Evolutionary conservation across 306 rosid genomes (phyloP).

Genomic region (Gynostemma pentaphyllum): DNA sequence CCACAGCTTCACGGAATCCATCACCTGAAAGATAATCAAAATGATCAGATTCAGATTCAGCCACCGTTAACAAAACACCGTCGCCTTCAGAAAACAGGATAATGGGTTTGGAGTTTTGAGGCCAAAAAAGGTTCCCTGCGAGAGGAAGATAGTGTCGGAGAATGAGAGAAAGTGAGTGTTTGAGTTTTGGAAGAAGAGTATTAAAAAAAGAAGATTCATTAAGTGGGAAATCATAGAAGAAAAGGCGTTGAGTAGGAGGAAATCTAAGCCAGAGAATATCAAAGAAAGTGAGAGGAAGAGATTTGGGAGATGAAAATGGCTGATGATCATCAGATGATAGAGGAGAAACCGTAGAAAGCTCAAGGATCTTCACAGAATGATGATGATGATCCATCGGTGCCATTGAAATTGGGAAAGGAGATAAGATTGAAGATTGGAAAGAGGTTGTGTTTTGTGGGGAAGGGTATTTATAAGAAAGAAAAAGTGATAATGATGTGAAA

Average conservation of each 20-base stretch:
- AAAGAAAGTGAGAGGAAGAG: constrained; percentile 26
- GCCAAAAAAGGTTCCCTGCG: background rate
- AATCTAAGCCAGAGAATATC: constrained; percentile 15
- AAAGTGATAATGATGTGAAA: too few species aligned
- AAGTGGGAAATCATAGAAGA: constrained; percentile 17
- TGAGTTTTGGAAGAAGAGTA: constrained; percentile 19
- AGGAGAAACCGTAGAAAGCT: background rate
- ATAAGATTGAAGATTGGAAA: too few species aligned
- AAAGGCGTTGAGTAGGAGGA: constrained; percentile 15
- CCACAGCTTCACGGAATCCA: background rate
- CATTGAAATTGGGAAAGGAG: too few species aligned
- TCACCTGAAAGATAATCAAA: constrained; percentile 8
- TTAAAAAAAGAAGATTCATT: constrained; percentile 2
- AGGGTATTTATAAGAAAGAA: too few species aligned
- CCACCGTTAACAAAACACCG: constrained; percentile 11
- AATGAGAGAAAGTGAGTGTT: constrained; percentile 21
- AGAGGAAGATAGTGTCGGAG: constrained; percentile 21
- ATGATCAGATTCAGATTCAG: constrained; percentile 11
- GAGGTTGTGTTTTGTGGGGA: too few species aligned
- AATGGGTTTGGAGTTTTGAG: constrained; percentile 25
- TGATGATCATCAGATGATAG: too few species aligned
- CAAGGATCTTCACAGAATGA: background rate
- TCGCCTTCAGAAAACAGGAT: constrained; percentile 5
- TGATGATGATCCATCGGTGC: too few species aligned
- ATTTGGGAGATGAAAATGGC: constrained; percentile 12